These are phyloP conservation scores for Fusarium floridanum DNA, from an alignment of 2,329 filamentous ascomycete genomes.

Conservation along the genomic window DNA sequence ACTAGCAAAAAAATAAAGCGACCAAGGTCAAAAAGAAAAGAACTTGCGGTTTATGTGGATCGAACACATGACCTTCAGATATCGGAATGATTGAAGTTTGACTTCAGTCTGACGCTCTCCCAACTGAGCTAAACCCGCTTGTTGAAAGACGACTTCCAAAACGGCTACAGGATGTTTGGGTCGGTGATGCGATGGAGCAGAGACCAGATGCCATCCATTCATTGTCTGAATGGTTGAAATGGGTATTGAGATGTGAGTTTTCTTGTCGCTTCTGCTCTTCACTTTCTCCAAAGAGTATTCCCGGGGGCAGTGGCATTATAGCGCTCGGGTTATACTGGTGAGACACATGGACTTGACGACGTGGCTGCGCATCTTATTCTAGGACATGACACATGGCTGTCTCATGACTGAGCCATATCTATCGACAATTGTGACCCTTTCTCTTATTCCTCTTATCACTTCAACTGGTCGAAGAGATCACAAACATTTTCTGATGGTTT, in stretches of 20 bases:
- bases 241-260: not conserved
- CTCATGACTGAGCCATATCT: not conserved
- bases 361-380: not conserved
- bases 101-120: conserved; percentile 46
- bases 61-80: conserved; percentile 50
- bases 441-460: not conserved
- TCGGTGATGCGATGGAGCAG: not conserved
- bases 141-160: not conserved
- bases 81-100: conserved; percentile 36
- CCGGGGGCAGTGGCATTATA: not conserved
- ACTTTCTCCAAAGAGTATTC: not conserved
- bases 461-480: not conserved
- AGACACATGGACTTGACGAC: too few relatives aligned
- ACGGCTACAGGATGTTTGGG: not conserved
- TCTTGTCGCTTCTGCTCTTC: not conserved
- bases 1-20: not conserved
- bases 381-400: not conserved
- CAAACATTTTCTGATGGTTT: too few relatives aligned
- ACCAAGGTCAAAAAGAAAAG: conserved; percentile 13
- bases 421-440: not conserved
- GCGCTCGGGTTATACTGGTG: too few relatives aligned
- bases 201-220: not conserved
- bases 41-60: conserved; percentile 48
- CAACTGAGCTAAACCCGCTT: conserved; percentile 50
- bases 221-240: not conserved